Evolutionary conservation across 257 asterid species (phyloP), one percentile per base, ranked within the genome.

Genomic region (Ilex aquifolium): DNA sequence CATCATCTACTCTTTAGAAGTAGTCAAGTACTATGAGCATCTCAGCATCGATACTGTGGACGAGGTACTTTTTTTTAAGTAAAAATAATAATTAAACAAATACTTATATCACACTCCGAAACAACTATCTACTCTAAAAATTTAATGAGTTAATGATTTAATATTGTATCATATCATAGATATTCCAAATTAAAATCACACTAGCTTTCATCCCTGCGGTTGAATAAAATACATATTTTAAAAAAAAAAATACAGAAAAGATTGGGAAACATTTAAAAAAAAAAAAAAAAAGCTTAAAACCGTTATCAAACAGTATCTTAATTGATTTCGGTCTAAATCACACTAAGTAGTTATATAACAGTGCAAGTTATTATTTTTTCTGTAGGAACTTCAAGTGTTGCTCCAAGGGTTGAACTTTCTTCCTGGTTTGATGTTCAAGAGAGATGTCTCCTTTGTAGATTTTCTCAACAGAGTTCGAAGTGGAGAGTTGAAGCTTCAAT

Each of bases 391-490:
- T 8, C 21, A 75, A 15, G 9, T 31, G 44, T 42, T 87, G 73
- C 15, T 69, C 3, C 58, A 72, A 15, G 74, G 72, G 9, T 60
- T 87, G 71, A 72, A 59, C 27, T 66, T 63, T 52, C 48, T 76
- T 40, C 75, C 80, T 0, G 85, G 72, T 10, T 73, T 69, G 44
- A 61, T 64, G 1, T 87, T 82, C 82, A 64, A 68, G 68, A 82
- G 72, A 71, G 95, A 82, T 48, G 83, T 51, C 0, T 11, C 69
- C 0, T 51, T 62, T 6, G 49, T 69, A n/a, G 90, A 80, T 39
- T 87, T 87, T 60, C 83, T 87, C 0, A 76, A 61, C 48, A 77
- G 93, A 71, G 95, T 87, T 2, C 67, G 80, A 61, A 69, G 54
- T 16, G 80, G 81, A 59, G 95, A 84, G 58, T 8, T 76, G n/a